Evolutionary conservation across 352 stramenopile species (phyloP).

Genomic region (Phytophthora quininea): DNA sequence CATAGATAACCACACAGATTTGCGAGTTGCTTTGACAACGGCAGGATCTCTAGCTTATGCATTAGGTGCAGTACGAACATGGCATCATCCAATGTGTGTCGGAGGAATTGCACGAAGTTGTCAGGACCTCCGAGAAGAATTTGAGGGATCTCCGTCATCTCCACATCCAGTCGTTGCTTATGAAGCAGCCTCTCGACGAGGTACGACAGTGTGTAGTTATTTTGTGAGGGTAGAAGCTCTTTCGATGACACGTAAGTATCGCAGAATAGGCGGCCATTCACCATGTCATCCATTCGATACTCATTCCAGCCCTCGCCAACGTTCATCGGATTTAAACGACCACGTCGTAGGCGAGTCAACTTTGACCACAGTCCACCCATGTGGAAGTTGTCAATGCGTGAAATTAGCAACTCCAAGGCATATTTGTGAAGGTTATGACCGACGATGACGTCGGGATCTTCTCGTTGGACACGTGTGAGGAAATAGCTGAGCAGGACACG

Average conservation of each 20-base stretch:
- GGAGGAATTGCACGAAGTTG: constrained; percentile 94
- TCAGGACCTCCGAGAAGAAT: constrained; percentile 88
- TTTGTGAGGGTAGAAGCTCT: constrained; percentile 97
- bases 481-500: constrained; percentile 89
- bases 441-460: constrained; percentile 99
- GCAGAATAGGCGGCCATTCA: constrained; percentile 96
- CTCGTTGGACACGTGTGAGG: constrained; percentile 90
- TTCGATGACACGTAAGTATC: constrained; percentile 98
- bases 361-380: constrained; percentile 84
- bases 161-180: constrained; percentile 90
- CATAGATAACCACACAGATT: constrained; percentile 99
- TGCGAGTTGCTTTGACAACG: constrained; percentile 98
- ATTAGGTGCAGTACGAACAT: constrained; percentile 97
- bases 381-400: constrained; percentile 93
- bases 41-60: constrained; percentile 98
- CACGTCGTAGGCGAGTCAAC: constrained; percentile 80
- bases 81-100: constrained; percentile 95
- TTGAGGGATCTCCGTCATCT: constrained; percentile 95
- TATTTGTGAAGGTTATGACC: constrained; percentile 99
- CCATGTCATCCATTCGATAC: constrained; percentile 86
- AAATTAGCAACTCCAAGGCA: constrained; percentile 97
- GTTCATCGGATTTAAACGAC: constrained; percentile 79
- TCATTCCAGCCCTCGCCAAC: constrained; percentile 88
- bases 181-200: constrained; percentile 93
- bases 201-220: constrained; percentile 97